These are phyloP conservation scores for Ceratopteris richardii DNA, from an alignment of 75 land plant genomes.

Conservation along the genomic window DNA sequence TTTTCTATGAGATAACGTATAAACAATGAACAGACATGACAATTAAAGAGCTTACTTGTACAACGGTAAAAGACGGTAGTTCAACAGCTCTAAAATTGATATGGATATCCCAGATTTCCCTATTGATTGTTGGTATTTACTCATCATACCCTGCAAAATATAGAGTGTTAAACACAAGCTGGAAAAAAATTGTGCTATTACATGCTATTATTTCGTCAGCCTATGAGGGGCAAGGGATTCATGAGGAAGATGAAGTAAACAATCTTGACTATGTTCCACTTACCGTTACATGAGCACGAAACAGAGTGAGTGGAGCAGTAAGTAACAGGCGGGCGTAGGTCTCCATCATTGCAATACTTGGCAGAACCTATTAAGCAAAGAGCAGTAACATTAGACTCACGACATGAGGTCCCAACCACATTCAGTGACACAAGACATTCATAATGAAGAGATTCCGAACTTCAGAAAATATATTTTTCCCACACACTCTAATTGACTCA, in stretches of 20 bases:
- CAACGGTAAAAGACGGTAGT: conserved; percentile 35
- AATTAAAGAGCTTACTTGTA: conserved; percentile 14
- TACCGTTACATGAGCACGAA: conserved; percentile 84
- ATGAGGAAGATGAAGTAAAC: not conserved
- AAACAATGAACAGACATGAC: too few species aligned
- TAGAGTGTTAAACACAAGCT: not conserved
- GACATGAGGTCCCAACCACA: too few species aligned
- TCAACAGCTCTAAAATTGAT: conserved; percentile 30
- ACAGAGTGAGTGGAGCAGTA: conserved; percentile 77
- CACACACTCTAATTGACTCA: too few species aligned
- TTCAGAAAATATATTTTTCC: too few species aligned
- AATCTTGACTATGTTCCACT: not conserved
- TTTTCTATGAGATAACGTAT: too few species aligned
- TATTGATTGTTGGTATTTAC: conserved; percentile 21
- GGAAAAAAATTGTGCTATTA: not conserved
- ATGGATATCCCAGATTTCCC: conserved; percentile 31
- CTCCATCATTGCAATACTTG: conserved; percentile 96
- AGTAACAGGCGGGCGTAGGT: conserved; percentile 82
- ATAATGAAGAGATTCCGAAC: too few species aligned
- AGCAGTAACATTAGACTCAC: too few species aligned
- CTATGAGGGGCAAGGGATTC: too few species aligned
- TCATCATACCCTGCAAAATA: conserved; percentile 36
- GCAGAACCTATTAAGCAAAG: conserved; percentile 49
- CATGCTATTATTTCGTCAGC: too few species aligned
- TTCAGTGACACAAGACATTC: too few species aligned